Percentiles rank a stretch among this genome's conserved stretches.
phyloP scores from a whole-genome alignment of 352 stramenopile species.

The Globisporangium carolinianum region DNA sequence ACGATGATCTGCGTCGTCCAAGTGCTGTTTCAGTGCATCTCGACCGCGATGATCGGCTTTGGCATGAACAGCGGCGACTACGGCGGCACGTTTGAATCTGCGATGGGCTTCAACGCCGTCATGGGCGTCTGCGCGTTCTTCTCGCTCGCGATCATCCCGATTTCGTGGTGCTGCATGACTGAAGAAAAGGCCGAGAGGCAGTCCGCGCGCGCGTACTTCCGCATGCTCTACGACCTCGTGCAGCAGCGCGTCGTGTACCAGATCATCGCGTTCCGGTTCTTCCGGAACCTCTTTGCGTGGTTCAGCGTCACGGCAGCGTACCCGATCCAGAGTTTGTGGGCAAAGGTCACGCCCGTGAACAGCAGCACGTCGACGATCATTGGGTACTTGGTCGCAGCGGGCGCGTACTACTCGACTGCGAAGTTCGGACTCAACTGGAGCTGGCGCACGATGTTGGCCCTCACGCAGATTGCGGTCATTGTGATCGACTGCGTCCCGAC shows the following conservation, averaged over 20 bases:
- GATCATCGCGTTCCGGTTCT: conserved; percentile 50
- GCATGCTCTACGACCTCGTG: conserved; percentile 42
- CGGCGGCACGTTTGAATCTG: conserved; percentile 39
- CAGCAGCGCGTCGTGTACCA: conserved; percentile 50
- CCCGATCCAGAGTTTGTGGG: conserved; percentile 40
- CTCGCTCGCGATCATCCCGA: conserved; percentile 22
- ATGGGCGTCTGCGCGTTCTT: conserved; percentile 37
- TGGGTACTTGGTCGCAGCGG: conserved; percentile 27
- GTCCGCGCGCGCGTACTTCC: conserved; percentile 6
- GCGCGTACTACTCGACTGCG: conserved; percentile 20
- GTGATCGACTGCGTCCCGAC: conserved; percentile 16
- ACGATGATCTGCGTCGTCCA: conserved; percentile 44
- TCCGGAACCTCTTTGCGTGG: conserved; percentile 44
- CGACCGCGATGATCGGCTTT: conserved; percentile 43
- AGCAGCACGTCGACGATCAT: conserved; percentile 28
- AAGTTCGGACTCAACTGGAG: conserved; percentile 41
- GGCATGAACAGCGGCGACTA: conserved; percentile 52
- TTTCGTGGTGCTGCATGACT: conserved; percentile 48
- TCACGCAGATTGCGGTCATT: conserved; percentile 21
- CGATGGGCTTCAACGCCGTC: conserved; percentile 41
- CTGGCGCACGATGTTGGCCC: conserved; percentile 39
- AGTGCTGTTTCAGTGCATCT: conserved; percentile 27
- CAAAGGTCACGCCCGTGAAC: conserved; percentile 35
- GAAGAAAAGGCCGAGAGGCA: conserved; percentile 25
- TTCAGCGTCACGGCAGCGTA: conserved; percentile 33